Evolutionary conservation across 208 protist species (phyloP), one percentile per base, ranked within the genome.

Genomic region (Trypanosoma platydactyli): DNA sequence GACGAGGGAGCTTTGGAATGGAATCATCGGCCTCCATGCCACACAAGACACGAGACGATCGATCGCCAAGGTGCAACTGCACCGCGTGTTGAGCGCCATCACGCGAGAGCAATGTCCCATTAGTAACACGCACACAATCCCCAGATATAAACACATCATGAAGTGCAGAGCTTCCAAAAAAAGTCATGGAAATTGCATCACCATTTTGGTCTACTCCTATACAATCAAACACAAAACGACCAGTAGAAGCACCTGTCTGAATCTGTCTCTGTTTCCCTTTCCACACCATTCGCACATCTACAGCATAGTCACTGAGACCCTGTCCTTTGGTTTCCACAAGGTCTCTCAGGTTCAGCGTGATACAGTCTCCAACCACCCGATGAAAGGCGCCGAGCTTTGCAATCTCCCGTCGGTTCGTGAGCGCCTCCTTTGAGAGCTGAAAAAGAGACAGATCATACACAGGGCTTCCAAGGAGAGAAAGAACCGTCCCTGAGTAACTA

Each of bases 391-490:
- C 15, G 49, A 53, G 16, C 49, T 29, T 67, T 33, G 53, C 30
- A 38, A 16, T 4, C 2, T 22, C 40, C 27, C 45, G 61, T 52
- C 44, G 50, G 11, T 70, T 68, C 24, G 81, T 53, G 13, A 92
- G 77, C 7, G 84, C 71, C 20, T 69, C 50, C 0, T 44, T 44
- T 22, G 86, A 93, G 0, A 93, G 73, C 0, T 42, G 12, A 41
- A 95, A 92, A 6, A 85, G 55, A 5, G 25, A 5, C 0, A 35
- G 15, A 29, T 74, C 56, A 59, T 67, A 72, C 16, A n/a, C 9
- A 5, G 86, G 85, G 25, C 76, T 60, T 3, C 90, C 90, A 24
- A 92, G 61, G 1, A 95, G 77, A 1, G 83, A 81, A 6, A 82
- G 61, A 2, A 71, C 66, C 20, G 71, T 79, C 13, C 60, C 54